Base-by-base conservation (phyloP, 495 filamentous ascomycete species). In the Trichoderma gamsii region DNA sequence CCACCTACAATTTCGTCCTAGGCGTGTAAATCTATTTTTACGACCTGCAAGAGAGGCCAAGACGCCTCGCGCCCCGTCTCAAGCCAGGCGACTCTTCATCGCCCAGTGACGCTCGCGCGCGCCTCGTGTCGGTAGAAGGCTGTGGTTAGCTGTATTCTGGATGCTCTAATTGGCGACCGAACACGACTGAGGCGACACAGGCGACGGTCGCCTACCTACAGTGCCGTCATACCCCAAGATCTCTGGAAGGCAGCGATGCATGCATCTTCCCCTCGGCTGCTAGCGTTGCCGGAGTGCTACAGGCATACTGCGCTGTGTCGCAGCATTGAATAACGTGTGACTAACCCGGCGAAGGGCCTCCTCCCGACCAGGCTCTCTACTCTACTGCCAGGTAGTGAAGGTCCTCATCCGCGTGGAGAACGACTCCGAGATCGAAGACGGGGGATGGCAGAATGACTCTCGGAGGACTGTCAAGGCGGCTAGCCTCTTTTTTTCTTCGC, bases 231-330 rank as follows among this genome's bases (percentile, higher is more conserved):
- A 61, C 23, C 56, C 25, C 56, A 18, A 61, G 56, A 61, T 61
- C 23, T 15, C 25, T 12, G 11, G 56, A 61, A 61, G 56, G 27
- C 23, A 27, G 23, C 8, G 23, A 61, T 18, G 56, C 23, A 61
- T 11, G 56, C 23, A 29, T 25, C 18, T 52, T 52, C n/a, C 49
- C 49, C 49, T 52, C n/a, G 49, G 49, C 18, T 52, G 49, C 49
- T 52, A 52, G 49, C 49, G 49, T n/a, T 52, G 49, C 49, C 49
- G 49, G 2, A 21, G 49, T 52, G 49, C 49, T n/a, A 52, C 44
- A 18, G 9, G 18, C 18, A 7, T 29, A 29, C 29, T 29, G 29
- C n/a, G n/a, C n/a, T n/a, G n/a, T n/a, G n/a, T n/a, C n/a, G n/a
- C 9, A 6, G 49, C 5, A 52, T 16, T 6, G 16, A 21, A n/a